Percentiles rank a stretch among this genome's conserved stretches.
phyloP scores from a whole-genome alignment of 148 eudicot genomes.

The Diospyros kaki region DNA sequence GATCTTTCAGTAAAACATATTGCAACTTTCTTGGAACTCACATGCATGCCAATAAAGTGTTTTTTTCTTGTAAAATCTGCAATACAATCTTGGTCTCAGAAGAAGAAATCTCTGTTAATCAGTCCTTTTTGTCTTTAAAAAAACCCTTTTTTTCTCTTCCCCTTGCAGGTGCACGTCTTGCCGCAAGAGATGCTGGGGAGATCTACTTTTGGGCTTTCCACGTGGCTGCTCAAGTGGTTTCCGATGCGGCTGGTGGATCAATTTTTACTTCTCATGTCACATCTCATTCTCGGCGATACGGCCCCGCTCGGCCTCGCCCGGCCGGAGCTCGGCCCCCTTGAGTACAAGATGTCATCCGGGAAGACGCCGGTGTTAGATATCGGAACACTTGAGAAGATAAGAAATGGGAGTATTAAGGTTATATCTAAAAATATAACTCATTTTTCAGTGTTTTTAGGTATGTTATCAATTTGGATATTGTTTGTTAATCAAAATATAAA shows the following conservation, averaged over 20 bases:
- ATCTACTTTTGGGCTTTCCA: constrained; percentile 60
- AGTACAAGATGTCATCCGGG: constrained; percentile 44
- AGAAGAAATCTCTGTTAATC: too few relatives aligned
- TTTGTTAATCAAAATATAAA: background rate
- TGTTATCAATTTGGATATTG: background rate
- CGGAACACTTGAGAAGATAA: constrained; percentile 53
- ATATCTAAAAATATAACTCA: background rate
- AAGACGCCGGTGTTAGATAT: constrained; percentile 68
- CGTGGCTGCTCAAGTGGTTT: constrained; percentile 51
- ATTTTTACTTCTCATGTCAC: constrained; percentile 45
- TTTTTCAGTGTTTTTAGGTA: background rate
- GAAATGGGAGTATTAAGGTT: constrained; percentile 45
- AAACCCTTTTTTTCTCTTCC: constrained; percentile 10
- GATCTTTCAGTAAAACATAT: too few relatives aligned
- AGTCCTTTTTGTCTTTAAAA: too few relatives aligned
- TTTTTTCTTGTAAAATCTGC: too few relatives aligned
- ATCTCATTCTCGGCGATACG: constrained; percentile 55
- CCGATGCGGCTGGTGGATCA: constrained; percentile 51
- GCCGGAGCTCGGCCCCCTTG: constrained; percentile 55
- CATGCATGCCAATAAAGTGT: too few relatives aligned
- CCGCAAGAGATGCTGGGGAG: constrained; percentile 60
- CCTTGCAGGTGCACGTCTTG: constrained; percentile 53
- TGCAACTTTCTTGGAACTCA: too few relatives aligned
- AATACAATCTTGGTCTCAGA: too few relatives aligned
- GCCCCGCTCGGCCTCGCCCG: constrained; percentile 42